Conservation (phyloP, 306 rosid genomes). For the Biancaea sappan region DNA sequence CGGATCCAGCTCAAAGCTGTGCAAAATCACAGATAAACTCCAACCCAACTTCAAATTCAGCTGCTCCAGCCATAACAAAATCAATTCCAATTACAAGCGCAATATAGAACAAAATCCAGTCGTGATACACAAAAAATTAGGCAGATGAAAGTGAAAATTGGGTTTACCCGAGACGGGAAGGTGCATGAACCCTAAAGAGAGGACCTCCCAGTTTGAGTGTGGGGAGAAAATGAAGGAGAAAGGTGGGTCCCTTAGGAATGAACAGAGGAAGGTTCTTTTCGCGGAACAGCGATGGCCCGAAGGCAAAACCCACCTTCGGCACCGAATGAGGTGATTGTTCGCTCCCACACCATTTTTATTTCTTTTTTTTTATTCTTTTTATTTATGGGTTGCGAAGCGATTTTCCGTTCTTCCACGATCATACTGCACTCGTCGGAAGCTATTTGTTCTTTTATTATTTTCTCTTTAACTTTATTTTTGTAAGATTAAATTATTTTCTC, state of each 20-base stretch:
- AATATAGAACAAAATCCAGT: conserved; percentile 35
- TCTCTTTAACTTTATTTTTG: no score
- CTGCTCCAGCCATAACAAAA: conserved; percentile 25
- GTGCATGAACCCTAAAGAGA: conserved; percentile 46
- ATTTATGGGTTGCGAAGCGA: no score
- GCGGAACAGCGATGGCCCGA: neutral
- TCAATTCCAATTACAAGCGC: neutral
- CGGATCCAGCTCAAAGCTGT: conserved; percentile 54
- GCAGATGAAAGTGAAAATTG: neutral
- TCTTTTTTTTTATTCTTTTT: no score
- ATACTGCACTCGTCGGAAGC: no score
- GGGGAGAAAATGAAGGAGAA: conserved; percentile 1
- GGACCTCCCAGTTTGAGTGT: conserved; percentile 33
- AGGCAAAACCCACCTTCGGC: neutral
- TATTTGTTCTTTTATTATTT: no score
- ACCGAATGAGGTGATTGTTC: neutral
- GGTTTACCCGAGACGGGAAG: conserved; percentile 26
- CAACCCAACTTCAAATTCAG: conserved; percentile 32
- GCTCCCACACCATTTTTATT: neutral
- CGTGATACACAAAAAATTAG: conserved; percentile 5
- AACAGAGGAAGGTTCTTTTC: conserved; percentile 34
- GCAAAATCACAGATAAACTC: conserved; percentile 39
- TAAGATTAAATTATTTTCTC: no score
- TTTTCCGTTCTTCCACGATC: no score
- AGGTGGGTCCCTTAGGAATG: conserved; percentile 38